Evolutionary conservation across 139 green algal species (phyloP).

Genomic region (Dunaliella primolecta): DNA sequence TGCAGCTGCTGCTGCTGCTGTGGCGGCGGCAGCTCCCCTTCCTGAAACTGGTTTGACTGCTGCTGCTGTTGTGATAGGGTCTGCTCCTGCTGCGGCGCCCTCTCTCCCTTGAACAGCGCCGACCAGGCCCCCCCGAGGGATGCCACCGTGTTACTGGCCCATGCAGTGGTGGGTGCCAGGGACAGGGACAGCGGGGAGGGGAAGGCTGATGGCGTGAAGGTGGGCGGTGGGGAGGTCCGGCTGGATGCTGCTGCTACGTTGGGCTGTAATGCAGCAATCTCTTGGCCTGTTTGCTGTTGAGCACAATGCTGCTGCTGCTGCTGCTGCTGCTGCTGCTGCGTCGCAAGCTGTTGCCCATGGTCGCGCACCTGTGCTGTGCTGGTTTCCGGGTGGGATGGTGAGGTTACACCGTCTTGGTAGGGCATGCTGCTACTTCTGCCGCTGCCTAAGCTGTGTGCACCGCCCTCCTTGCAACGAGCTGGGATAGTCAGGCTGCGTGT

Average conservation of each 20-base stretch:
- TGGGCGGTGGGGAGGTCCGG: background rate
- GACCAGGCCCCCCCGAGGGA: background rate
- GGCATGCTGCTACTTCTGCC: no score
- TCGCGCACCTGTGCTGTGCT: background rate
- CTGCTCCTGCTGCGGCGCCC: background rate
- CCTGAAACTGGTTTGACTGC: background rate
- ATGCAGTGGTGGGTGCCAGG: background rate
- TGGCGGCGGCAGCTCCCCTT: constrained; percentile 8
- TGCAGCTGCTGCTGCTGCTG: constrained; percentile 8
- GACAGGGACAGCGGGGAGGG: background rate
- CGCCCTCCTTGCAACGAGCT: background rate
- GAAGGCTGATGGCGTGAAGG: background rate
- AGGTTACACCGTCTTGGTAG: no score
- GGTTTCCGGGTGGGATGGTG: no score
- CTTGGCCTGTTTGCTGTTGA: background rate
- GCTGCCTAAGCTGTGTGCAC: no score
- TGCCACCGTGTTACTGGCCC: background rate
- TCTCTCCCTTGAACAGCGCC: background rate
- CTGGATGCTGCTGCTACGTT: no score
- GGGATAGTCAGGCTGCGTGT: background rate
- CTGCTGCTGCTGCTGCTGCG: background rate
- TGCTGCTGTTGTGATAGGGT: background rate
- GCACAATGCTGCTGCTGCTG: background rate
- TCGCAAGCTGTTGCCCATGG: background rate
- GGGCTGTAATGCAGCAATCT: background rate